Base-by-base conservation (phyloP, 257 asterid species). In the Nyctanthes arbortristis region DNA sequence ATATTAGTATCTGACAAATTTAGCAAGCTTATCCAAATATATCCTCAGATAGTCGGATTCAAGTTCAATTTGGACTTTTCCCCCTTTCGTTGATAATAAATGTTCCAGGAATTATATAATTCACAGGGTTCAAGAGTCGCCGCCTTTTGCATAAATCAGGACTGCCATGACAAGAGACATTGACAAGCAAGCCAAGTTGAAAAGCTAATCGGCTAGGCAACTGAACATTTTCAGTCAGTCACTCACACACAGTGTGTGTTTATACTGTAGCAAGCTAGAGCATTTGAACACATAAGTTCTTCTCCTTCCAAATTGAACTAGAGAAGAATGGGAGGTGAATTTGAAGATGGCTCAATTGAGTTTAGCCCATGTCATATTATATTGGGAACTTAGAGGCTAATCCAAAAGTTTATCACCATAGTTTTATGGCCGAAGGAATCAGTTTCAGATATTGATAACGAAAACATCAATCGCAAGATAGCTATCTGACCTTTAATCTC, bases 401-500 rank as follows among this genome's bases (percentile, higher is more conserved):
- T 16, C 22, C 32, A 4, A 31, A 22, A 16, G 40, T 6, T 40
- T 13, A 33, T 59, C 64, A 16, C 28, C 59, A 30, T 5, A 54
- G 60, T 14, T 3, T 10, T 30, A 10, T 30, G 29, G 13, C 59
- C 1, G 16, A 16, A 62, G 14, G 24, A 30, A 32, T 35, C 37
- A 30, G 24, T 57, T 70, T 18, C 63, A 52, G 32, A 16, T 4
- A 7, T 20, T 25, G 45, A 47, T 40, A 47, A 56, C 16, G 4
- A 43, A 54, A 66, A 33, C 8, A n/a, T 30, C 47, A 32, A 61
- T 32, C 22, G 7, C 37, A 65, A 27, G 11, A 39, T 20, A 27
- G 16, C 27, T 37, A 66, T 40, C 78, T 70, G 43, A 88, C 97
- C 93, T 79, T 83, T 69, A 82, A 66, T 52, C 90, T 87, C 55